These are phyloP conservation scores for Amanita jacksonii DNA, from an alignment of 768 basidiomycete species.

Conservation along the genomic window DNA sequence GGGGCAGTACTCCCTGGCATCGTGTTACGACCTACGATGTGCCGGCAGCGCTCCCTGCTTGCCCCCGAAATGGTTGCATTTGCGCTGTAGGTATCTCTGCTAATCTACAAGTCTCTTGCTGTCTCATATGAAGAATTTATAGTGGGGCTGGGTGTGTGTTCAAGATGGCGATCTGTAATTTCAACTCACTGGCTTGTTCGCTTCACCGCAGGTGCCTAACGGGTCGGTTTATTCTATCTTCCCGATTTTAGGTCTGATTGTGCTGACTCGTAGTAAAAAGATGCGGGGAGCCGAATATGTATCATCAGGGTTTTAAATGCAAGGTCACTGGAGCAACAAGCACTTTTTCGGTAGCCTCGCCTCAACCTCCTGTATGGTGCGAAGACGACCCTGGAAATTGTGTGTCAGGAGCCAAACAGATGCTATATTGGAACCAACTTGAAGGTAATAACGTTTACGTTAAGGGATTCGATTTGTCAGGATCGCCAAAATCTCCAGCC, in stretches of 20 bases:
- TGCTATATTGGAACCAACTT: conserved; percentile 44
- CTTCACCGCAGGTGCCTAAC: conserved; percentile 32
- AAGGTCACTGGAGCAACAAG: conserved; percentile 35
- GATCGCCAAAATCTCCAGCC: conserved; percentile 32
- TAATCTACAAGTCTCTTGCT: too few relatives aligned
- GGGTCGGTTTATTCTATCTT: conserved; percentile 19
- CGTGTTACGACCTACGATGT: conserved; percentile 38
- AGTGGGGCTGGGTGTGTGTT: conserved; percentile 45
- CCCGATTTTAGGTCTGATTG: not conserved
- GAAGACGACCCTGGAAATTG: conserved; percentile 34
- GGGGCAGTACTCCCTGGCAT: conserved; percentile 41
- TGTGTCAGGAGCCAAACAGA: conserved; percentile 41
- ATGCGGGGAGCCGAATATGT: conserved; percentile 48
- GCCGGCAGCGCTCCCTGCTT: conserved; percentile 37
- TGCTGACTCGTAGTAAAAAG: conserved; percentile 14
- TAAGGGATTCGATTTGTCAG: conserved; percentile 28
- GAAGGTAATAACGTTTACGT: conserved; percentile 40
- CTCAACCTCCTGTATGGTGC: conserved; percentile 44
- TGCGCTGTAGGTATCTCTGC: conserved; percentile 33
- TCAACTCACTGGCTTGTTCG: not conserved
- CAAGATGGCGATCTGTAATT: not conserved
- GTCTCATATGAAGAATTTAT: not conserved
- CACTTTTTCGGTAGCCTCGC: conserved; percentile 27
- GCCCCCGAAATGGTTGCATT: conserved; percentile 40
- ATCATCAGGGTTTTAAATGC: conserved; percentile 36